phyloP scores from a whole-genome alignment of 2,329 filamentous ascomycete genomes.

The Ophiostoma perfectum region DNA sequence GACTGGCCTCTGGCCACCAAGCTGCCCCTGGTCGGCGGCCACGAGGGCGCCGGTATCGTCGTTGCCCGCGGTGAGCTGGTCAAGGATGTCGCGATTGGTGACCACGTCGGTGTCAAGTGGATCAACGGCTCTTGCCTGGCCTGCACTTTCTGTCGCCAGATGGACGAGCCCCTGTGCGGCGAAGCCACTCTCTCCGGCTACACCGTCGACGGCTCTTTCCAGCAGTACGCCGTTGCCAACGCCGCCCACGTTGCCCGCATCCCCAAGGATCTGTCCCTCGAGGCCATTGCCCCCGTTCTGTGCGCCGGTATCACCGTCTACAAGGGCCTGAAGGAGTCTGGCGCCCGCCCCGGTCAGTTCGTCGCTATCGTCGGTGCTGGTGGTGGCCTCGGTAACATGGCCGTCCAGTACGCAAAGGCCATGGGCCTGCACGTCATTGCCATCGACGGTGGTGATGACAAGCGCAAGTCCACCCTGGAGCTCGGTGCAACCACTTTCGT shows the following conservation, averaged over 20 bases:
- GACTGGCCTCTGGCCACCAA: conserved; percentile 30
- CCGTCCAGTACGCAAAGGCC: conserved; percentile 43
- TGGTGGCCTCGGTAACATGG: conserved; percentile 48
- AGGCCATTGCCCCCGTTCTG: conserved; percentile 55
- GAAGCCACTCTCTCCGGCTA: conserved; percentile 76
- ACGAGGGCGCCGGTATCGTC: conserved; percentile 76
- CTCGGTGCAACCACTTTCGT: conserved; percentile 70
- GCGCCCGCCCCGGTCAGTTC: conserved; percentile 35
- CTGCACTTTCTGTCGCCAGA: conserved; percentile 76
- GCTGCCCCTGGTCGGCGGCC: conserved; percentile 46
- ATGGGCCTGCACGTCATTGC: conserved; percentile 41
- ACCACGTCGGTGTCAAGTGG: conserved; percentile 88
- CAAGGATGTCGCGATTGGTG: conserved; percentile 71
- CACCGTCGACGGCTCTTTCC: conserved; percentile 88
- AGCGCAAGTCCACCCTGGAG: conserved; percentile 55
- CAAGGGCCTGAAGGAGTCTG: conserved; percentile 37
- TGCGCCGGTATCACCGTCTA: conserved; percentile 47
- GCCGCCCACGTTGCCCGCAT: conserved; percentile 79
- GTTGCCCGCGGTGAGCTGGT: conserved; percentile 74
- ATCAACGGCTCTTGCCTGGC: conserved; percentile 79
- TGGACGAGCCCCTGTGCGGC: conserved; percentile 77
- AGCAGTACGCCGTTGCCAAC: conserved; percentile 86
- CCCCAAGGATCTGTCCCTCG: conserved; percentile 69
- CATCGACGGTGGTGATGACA: conserved; percentile 41
- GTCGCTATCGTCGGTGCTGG: conserved; percentile 42